Percentiles rank a stretch among this genome's conserved stretches.
These are phyloP conservation scores for Populus nigra DNA, from an alignment of 345 rosid genomes.

Conservation along the genomic window DNA sequence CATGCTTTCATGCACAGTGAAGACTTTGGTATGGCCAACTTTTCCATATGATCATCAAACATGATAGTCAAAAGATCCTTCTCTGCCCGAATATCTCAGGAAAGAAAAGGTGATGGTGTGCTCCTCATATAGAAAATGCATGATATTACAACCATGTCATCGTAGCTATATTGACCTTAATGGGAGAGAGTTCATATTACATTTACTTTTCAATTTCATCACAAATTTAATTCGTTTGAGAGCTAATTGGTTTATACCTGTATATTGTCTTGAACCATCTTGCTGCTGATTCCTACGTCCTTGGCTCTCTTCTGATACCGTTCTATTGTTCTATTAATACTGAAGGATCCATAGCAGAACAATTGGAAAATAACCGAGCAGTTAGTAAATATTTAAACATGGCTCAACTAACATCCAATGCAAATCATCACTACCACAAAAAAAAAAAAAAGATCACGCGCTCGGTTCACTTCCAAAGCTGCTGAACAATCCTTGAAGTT, in stretches of 20 bases:
- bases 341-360: slow-evolving; percentile 25
- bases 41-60: not conserved
- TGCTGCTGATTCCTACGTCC: slow-evolving; percentile 42
- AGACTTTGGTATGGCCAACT: not conserved
- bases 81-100: not conserved
- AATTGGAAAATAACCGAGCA: not conserved
- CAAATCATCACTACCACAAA: not conserved
- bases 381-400: not conserved
- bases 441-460: not conserved
- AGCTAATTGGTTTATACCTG: slow-evolving; percentile 39
- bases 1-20: not conserved
- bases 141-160: not conserved
- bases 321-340: slow-evolving; percentile 64
- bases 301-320: slow-evolving; percentile 60
- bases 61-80: not conserved
- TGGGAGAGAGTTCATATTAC: not conserved
- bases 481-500: too few species aligned
- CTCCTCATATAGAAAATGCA: not conserved
- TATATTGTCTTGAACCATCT: slow-evolving; percentile 27
- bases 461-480: not conserved
- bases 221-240: not conserved
- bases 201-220: not conserved
- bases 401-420: not conserved
- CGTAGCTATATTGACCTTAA: not conserved
- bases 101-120: not conserved